A percentile compares a stretch with the other conserved stretches of the same genome.
Conservation (phyloP, 352 stramenopile genomes). For the Phytopythium litorale region DNA sequence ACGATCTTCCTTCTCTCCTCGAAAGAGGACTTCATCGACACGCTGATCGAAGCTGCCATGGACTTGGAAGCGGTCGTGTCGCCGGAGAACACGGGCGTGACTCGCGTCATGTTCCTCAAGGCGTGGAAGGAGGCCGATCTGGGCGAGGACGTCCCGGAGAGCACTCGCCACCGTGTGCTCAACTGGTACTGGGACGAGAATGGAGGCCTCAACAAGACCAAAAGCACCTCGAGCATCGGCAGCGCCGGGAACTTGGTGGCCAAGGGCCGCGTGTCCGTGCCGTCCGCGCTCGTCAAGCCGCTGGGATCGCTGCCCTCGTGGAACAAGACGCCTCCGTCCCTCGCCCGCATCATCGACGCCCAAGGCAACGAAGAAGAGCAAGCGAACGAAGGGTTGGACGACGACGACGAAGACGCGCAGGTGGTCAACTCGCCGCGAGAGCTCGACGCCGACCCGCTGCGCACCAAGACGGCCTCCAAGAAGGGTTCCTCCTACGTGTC, state of each 20-base stretch:
- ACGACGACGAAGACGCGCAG: conserved; percentile 15
- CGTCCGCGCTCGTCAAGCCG: background rate
- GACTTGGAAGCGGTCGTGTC: conserved; percentile 36
- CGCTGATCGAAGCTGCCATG: conserved; percentile 46
- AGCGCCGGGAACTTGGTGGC: background rate
- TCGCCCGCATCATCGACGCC: conserved; percentile 4
- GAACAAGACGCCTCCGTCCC: background rate
- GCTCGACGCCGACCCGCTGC: conserved; percentile 14
- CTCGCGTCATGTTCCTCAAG: conserved; percentile 29
- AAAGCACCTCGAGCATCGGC: background rate
- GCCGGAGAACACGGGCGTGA: conserved; percentile 15
- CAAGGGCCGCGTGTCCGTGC: background rate
- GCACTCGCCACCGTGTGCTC: conserved; percentile 35
- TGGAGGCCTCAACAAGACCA: conserved; percentile 7
- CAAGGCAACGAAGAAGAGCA: conserved; percentile 10
- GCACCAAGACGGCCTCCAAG: conserved; percentile 3
- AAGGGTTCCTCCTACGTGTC: conserved; percentile 3
- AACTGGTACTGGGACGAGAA: conserved; percentile 60
- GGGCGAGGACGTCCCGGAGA: conserved; percentile 29
- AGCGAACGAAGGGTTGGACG: conserved; percentile 8
- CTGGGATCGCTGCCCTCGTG: background rate
- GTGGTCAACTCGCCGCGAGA: conserved; percentile 40
- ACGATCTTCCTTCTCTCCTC: conserved; percentile 46
- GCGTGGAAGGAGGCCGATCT: conserved; percentile 35
- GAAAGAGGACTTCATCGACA: conserved; percentile 59